Percentiles rank a stretch among this genome's conserved stretches.
Conservation (phyloP, 2,329 filamentous ascomycete species). For the Penicillium sp. region DNA sequence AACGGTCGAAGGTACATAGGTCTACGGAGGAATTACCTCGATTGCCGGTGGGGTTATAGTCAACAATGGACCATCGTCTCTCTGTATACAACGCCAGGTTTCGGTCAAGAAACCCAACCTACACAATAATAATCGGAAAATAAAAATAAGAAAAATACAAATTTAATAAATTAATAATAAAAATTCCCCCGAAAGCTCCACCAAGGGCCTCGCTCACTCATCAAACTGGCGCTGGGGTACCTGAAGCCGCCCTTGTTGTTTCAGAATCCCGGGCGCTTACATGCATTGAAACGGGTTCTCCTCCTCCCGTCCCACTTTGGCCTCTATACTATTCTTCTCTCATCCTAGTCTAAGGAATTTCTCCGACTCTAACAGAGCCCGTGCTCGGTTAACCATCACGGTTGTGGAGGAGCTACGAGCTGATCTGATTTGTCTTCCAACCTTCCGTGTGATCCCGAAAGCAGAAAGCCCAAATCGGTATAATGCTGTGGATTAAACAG, state of each 20-base stretch:
- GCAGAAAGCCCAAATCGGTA: neutral
- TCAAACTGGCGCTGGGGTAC: slow-evolving; percentile 38
- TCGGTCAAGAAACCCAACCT: neutral
- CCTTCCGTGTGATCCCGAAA: slow-evolving; percentile 1
- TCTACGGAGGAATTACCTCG: neutral
- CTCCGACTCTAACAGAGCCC: slow-evolving; percentile 13
- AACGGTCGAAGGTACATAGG: neutral
- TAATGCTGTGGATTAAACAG: neutral
- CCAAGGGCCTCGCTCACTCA: slow-evolving; percentile 15
- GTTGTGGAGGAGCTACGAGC: slow-evolving; percentile 11
- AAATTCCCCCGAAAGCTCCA: neutral
- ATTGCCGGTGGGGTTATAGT: neutral
- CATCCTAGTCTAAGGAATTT: neutral
- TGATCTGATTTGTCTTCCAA: slow-evolving; percentile 1
- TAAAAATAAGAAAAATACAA: neutral
- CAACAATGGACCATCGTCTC: neutral
- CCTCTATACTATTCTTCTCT: neutral
- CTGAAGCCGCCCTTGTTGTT: slow-evolving; percentile 37
- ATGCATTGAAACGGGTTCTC: slow-evolving; percentile 17
- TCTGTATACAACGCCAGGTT: neutral
- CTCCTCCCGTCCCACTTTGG: slow-evolving; percentile 1
- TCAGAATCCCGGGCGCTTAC: slow-evolving; percentile 37
- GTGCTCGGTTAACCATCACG: slow-evolving; percentile 7
- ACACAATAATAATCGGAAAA: neutral
- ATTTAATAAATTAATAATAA: neutral